Conservation (phyloP, 441 rosid genomes). For the Codiaeum variegatum region DNA sequence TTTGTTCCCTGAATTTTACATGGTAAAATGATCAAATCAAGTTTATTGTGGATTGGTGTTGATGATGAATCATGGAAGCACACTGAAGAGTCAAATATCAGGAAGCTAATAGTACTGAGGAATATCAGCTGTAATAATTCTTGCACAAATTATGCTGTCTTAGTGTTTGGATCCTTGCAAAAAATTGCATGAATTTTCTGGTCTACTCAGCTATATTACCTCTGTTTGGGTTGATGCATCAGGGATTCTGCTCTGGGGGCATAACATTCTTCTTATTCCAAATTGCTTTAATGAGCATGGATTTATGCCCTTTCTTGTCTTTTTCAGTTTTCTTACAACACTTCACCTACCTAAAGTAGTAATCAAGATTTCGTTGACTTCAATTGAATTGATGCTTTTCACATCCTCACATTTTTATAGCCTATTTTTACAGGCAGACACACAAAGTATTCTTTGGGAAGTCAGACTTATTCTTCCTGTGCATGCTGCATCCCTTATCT, state of each 20-base stretch:
- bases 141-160: too few species aligned
- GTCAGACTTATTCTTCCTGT: conserved; percentile 74
- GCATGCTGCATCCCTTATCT: conserved; percentile 65
- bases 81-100: neutral
- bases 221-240: neutral
- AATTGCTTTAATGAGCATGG: neutral
- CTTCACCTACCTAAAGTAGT: neutral
- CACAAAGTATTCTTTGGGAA: conserved; percentile 66
- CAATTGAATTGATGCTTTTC: neutral
- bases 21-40: neutral
- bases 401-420: neutral
- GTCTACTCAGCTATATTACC: too few species aligned
- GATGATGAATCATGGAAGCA: neutral
- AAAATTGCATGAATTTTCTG: too few species aligned
- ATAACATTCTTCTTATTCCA: neutral
- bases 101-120: neutral
- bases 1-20: neutral
- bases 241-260: neutral
- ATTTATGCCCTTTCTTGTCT: neutral
- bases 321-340: neutral
- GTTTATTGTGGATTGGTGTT: neutral
- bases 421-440: conserved; percentile 48
- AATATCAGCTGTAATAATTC: neutral
- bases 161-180: too few species aligned
- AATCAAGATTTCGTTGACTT: neutral